Evolutionary conservation across 768 basidiomycete species (phyloP).

Genomic region (Psilocybe subaeruginosa): DNA sequence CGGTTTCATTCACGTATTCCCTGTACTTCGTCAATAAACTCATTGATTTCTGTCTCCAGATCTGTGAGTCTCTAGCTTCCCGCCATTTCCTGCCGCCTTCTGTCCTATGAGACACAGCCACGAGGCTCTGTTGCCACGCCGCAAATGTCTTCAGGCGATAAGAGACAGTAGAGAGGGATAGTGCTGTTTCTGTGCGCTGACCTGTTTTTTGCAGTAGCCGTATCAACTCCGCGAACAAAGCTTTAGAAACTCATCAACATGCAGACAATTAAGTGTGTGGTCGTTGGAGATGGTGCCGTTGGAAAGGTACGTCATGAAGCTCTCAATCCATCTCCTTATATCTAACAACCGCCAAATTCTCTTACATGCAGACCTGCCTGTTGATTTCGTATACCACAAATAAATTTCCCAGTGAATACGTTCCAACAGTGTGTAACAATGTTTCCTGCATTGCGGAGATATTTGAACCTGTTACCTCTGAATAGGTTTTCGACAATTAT

Average conservation of each 20-base stretch:
- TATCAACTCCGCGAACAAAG: constrained; percentile 12
- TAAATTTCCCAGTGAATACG: constrained; percentile 99
- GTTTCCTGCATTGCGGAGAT: constrained; percentile 26
- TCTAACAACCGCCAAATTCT: not conserved
- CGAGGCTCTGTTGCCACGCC: constrained; percentile 46
- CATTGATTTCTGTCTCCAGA: constrained; percentile 19
- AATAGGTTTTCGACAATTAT: constrained; percentile 93
- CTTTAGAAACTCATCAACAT: constrained; percentile 45
- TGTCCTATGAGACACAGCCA: constrained; percentile 32
- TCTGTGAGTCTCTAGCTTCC: constrained; percentile 18
- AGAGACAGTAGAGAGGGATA: constrained; percentile 4
- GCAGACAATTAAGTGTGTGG: constrained; percentile 99
- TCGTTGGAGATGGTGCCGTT: constrained; percentile 97
- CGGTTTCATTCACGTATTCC: not conserved
- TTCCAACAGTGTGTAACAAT: constrained; percentile 81
- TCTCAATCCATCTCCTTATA: constrained; percentile 5
- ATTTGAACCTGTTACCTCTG: constrained; percentile 17
- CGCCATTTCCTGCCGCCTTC: constrained; percentile 8
- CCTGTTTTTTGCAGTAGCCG: constrained; percentile 14
- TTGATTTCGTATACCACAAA: constrained; percentile 97
- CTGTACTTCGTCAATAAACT: not conserved
- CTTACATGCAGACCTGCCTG: constrained; percentile 79
- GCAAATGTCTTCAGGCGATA: constrained; percentile 19
- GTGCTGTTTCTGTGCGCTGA: constrained; percentile 19
- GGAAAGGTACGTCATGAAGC: constrained; percentile 76